Conservation (phyloP, 148 eudicot genomes). For the Linanthus parryae region DNA sequence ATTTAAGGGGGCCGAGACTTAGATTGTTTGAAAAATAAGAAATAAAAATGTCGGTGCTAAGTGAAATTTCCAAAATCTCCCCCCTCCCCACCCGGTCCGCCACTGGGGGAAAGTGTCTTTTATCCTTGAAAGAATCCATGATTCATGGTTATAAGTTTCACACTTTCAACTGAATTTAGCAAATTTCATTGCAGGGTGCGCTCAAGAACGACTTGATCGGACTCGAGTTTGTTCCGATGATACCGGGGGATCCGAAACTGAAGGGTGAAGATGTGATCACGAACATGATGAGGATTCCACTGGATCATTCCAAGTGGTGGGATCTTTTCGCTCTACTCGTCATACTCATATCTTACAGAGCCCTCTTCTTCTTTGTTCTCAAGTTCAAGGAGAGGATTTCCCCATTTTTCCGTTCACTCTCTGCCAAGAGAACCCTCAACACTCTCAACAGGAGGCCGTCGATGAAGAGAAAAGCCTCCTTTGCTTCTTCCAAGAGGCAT, state of each 20-base stretch:
- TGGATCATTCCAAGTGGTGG: constrained; percentile 76
- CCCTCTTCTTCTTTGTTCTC: constrained; percentile 47
- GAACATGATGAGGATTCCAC: constrained; percentile 40
- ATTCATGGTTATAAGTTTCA: no score
- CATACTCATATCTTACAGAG: constrained; percentile 48
- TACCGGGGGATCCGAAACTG: constrained; percentile 49
- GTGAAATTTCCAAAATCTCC: no score
- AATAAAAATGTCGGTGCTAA: no score
- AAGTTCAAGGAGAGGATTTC: constrained; percentile 51
- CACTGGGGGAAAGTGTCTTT: no score
- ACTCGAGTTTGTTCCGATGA: constrained; percentile 58
- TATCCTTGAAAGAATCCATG: no score
- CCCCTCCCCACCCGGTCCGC: no score
- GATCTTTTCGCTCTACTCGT: constrained; percentile 44
- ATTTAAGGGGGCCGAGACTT: no score
- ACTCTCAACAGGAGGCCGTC: constrained; percentile 49
- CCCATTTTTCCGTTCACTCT: constrained; percentile 37
- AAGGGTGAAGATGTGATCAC: constrained; percentile 42
- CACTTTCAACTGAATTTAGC: no score
- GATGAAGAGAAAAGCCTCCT: constrained; percentile 20
- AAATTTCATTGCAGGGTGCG: constrained; percentile 70
- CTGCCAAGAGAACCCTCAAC: constrained; percentile 42
- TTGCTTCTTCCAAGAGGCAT: no score
- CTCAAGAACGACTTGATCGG: constrained; percentile 70
- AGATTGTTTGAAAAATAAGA: no score